Conservation (phyloP, 2,329 filamentous ascomycete genomes). For the Aspergillus sp. region DNA sequence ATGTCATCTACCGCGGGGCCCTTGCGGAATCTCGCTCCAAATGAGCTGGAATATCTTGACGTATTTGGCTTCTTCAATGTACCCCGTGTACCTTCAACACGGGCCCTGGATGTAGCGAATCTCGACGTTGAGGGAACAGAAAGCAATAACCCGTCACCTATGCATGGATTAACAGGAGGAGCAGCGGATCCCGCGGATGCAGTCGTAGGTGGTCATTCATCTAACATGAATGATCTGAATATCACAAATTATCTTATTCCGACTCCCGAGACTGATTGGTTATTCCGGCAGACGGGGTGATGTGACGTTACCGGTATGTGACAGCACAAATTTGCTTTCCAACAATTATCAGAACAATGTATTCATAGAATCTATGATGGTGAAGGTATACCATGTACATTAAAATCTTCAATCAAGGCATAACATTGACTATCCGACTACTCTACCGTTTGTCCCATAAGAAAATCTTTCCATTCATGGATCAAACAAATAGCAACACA, state of each 20-base stretch:
- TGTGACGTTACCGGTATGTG: not conserved
- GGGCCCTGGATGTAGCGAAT: constrained; percentile 20
- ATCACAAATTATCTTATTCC: constrained; percentile 42
- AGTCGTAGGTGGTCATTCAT: constrained; percentile 14
- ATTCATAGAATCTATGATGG: too few relatives aligned
- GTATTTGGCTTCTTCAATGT: constrained; percentile 95
- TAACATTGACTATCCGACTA: too few relatives aligned
- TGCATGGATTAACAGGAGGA: constrained; percentile 24
- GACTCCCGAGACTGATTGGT: constrained; percentile 42
- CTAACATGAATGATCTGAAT: constrained; percentile 35
- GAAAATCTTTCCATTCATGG: not conserved
- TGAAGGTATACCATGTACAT: not conserved
- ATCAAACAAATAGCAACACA: not conserved
- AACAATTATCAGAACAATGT: not conserved
- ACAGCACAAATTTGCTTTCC: not conserved
- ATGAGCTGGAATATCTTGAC: constrained; percentile 84
- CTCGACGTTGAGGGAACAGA: constrained; percentile 21
- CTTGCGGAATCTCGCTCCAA: constrained; percentile 62
- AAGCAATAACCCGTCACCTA: constrained; percentile 28
- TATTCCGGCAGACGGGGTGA: constrained; percentile 27
- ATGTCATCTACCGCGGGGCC: constrained; percentile 32
- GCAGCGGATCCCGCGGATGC: constrained; percentile 6
- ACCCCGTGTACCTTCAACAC: constrained; percentile 56
- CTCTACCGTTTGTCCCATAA: not conserved
- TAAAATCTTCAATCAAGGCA: too few relatives aligned